Conservation (phyloP, 1,284 basidiomycete genomes). For the Ganoderma leucocontextum region DNA sequence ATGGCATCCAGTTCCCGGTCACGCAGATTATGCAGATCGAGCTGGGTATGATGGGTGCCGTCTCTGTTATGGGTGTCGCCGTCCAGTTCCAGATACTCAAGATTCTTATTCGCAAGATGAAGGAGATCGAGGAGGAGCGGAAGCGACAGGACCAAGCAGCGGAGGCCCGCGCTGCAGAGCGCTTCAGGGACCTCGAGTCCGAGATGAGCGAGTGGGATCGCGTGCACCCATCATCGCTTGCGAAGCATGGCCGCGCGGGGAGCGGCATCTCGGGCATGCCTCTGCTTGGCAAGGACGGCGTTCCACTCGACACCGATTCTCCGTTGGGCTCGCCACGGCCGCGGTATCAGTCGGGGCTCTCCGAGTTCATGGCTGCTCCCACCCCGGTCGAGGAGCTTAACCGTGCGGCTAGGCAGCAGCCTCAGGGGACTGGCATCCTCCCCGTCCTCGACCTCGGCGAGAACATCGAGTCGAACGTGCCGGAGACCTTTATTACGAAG, state of each 20-base stretch:
- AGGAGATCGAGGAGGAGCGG: slow-evolving; percentile 82
- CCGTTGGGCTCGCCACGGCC: slow-evolving; percentile 59
- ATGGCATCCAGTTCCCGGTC: slow-evolving; percentile 81
- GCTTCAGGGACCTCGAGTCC: slow-evolving; percentile 70
- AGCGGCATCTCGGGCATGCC: slow-evolving; percentile 60
- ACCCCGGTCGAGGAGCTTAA: slow-evolving; percentile 64
- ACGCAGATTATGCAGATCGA: slow-evolving; percentile 94
- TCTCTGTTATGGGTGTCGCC: slow-evolving; percentile 86
- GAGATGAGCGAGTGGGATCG: slow-evolving; percentile 91
- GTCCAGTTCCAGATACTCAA: slow-evolving; percentile 90
- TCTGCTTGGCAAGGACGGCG: slow-evolving; percentile 44
- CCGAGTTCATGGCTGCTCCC: slow-evolving; percentile 74
- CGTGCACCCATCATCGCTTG: slow-evolving; percentile 72
- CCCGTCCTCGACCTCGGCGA: slow-evolving; percentile 78
- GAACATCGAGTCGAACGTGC: slow-evolving; percentile 77
- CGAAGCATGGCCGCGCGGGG: slow-evolving; percentile 66
- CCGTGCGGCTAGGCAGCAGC: slow-evolving; percentile 52
- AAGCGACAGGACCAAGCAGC: slow-evolving; percentile 78
- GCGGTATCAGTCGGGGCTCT: slow-evolving; percentile 70
- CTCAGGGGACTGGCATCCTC: slow-evolving; percentile 64
- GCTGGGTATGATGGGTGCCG: slow-evolving; percentile 84
- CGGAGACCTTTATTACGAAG: slow-evolving; percentile 64
- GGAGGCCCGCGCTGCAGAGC: slow-evolving; percentile 77
- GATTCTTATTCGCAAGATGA: slow-evolving; percentile 80
- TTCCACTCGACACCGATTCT: slow-evolving; percentile 56